Evolutionary conservation across 306 rosid species (phyloP), one percentile per base, ranked within the genome.

Genomic region (Corylus americana): DNA sequence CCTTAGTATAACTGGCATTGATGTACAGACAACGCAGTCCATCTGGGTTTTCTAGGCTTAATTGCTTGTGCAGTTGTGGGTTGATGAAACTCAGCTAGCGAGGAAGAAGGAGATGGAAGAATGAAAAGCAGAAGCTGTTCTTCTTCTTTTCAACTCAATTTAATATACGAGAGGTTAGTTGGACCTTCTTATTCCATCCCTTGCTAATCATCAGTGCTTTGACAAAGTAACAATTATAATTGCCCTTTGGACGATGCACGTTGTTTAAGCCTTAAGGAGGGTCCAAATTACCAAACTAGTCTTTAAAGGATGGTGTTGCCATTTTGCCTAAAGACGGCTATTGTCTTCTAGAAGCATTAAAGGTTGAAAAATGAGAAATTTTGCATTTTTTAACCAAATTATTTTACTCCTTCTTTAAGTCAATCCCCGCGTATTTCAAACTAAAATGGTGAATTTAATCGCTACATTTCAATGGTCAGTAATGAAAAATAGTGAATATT

Each of bases 11-110:
- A 78, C 59, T 0, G 98, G 98, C 89, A 91, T 80, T 48, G 97
- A 75, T 57, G 91, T 86, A 63, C 98, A 94, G 4, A 94, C 85
- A 49, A 83, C 82, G 81, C 98, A 94, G 71, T 94, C 97, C 98
- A 94, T 92, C 7, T 1, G 7, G 4, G 5, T 71, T 37, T 44
- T 16, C 48, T 50, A 4, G 53, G 35, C 35, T 31, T 31, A 31
- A 31, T 29, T 31, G 50, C 67, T 51, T 76, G 31, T 70, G 66
- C 35, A 31, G 31, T 49, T 31, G 14, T 31, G 35, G 35, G 35
- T 31, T 51, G 71, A 75, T 37, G 31, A 61, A 73, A 4, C 68
- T 17, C 44, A 42, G 45, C 45, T 5, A 42, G 42, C 42, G 4
- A 37, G 45, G 7, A 0, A 42, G 58, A 49, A 27, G 47, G 57